These are phyloP conservation scores for Cyamopsis tetragonoloba DNA, from an alignment of 306 rosid species.

Conservation along the genomic window DNA sequence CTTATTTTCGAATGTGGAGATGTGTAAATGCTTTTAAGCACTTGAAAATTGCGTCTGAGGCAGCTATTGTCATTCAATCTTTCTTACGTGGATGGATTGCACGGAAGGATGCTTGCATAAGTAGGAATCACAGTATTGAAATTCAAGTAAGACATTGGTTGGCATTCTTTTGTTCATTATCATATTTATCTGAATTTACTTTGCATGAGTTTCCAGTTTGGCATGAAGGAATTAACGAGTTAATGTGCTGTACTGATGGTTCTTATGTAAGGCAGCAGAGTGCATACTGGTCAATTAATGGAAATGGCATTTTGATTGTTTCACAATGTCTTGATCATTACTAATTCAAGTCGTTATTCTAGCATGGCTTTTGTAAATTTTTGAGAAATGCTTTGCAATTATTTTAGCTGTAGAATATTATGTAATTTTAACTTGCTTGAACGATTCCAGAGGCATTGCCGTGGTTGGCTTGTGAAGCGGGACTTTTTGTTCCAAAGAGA, in stretches of 20 bases:
- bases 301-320: background rate
- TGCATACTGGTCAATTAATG: background rate
- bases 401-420: slow-evolving; percentile 8
- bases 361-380: background rate
- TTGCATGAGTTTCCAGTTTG: slow-evolving; percentile 1
- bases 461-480: slow-evolving; percentile 59
- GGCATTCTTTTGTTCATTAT: slow-evolving; percentile 1
- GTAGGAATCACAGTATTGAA: slow-evolving; percentile 43
- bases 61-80: slow-evolving; percentile 68
- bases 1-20: slow-evolving; percentile 58
- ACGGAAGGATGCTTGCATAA: slow-evolving; percentile 43
- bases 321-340: slow-evolving; percentile 1
- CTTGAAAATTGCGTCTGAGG: slow-evolving; percentile 35
- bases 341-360: slow-evolving; percentile 4
- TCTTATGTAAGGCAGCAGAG: background rate
- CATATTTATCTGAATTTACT: background rate
- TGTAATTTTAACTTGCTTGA: slow-evolving; percentile 3
- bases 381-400: background rate
- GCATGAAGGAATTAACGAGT: background rate
- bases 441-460: slow-evolving; percentile 58
- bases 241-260: background rate
- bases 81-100: slow-evolving; percentile 61
- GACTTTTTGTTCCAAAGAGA: slow-evolving; percentile 45
- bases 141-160: slow-evolving; percentile 64
- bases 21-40: slow-evolving; percentile 51